These are phyloP conservation scores for Cephalotrichum gorgonifer DNA, from an alignment of 2,329 filamentous ascomycete species.

Conservation along the genomic window DNA sequence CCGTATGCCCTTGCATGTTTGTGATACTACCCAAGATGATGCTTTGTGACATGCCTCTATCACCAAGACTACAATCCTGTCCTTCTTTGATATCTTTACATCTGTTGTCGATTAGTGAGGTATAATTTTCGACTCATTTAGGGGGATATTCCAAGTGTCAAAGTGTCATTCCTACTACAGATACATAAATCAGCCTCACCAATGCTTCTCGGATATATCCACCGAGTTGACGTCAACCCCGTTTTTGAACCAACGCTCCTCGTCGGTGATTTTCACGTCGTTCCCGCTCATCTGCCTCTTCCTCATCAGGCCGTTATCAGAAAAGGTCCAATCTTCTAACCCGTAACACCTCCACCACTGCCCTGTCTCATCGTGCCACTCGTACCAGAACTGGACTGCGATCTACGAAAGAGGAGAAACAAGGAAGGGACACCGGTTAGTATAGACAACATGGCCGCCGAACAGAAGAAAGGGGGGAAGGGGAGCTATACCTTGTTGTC, in stretches of 20 bases:
- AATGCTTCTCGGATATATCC: constrained; percentile 56
- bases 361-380: constrained; percentile 58
- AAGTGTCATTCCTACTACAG: not conserved
- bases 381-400: constrained; percentile 87
- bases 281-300: constrained; percentile 72
- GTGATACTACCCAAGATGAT: too few relatives aligned
- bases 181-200: constrained; percentile 27
- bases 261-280: constrained; percentile 51
- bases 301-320: constrained; percentile 57
- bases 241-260: constrained; percentile 59
- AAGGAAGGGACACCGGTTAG: too few relatives aligned
- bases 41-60: too few relatives aligned
- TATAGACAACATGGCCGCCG: too few relatives aligned
- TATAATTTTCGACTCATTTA: too few relatives aligned
- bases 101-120: too few relatives aligned
- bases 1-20: too few relatives aligned
- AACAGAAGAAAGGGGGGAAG: not conserved
- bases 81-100: too few relatives aligned
- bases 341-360: constrained; percentile 87
- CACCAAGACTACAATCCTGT: too few relatives aligned
- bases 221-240: constrained; percentile 60
- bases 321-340: constrained; percentile 71
- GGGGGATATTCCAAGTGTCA: too few relatives aligned
- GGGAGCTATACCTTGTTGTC: constrained; percentile 43
- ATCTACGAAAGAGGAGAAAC: constrained; percentile 33